Percentiles rank a stretch among this genome's conserved stretches.
Evolutionary conservation across 139 green algal species (phyloP).

Genomic region (Picochlorum sp.): DNA sequence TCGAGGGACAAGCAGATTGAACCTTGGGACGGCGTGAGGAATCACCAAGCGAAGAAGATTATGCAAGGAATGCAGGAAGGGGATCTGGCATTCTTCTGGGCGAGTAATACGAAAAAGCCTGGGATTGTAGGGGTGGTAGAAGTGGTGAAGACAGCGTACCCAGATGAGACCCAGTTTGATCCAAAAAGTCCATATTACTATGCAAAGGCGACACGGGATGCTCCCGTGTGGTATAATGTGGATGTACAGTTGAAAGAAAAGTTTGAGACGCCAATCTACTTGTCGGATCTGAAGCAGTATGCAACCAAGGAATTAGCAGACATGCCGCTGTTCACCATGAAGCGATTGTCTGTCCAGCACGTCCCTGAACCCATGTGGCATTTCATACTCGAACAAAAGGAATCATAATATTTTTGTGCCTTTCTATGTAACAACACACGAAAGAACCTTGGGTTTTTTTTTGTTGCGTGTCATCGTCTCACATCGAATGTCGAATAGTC

Average conservation of each 20-base stretch:
- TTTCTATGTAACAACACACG: no score
- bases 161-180: constrained; percentile 52
- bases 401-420: not conserved
- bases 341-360: constrained; percentile 44
- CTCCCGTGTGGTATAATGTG: constrained; percentile 47
- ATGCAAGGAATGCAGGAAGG: constrained; percentile 50
- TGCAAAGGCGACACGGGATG: constrained; percentile 21
- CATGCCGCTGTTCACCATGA: constrained; percentile 44
- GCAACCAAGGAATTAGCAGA: constrained; percentile 16
- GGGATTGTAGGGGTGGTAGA: constrained; percentile 52
- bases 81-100: constrained; percentile 59
- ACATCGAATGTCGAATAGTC: constrained; percentile 3
- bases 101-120: constrained; percentile 39
- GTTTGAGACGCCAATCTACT: constrained; percentile 25
- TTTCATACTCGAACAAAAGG: constrained; percentile 25
- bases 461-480: not conserved
- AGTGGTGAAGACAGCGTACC: constrained; percentile 40
- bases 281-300: constrained; percentile 52
- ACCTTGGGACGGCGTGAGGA: constrained; percentile 62
- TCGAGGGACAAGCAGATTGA: constrained; percentile 24
- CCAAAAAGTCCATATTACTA: constrained; percentile 49
- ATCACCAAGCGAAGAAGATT: constrained; percentile 58
- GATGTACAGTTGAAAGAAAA: constrained; percentile 44
- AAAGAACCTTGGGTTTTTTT: no score
- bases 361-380: constrained; percentile 27